phyloP scores from a whole-genome alignment of 2,329 filamentous ascomycete species.

The Sphaerulina vaccinii region DNA sequence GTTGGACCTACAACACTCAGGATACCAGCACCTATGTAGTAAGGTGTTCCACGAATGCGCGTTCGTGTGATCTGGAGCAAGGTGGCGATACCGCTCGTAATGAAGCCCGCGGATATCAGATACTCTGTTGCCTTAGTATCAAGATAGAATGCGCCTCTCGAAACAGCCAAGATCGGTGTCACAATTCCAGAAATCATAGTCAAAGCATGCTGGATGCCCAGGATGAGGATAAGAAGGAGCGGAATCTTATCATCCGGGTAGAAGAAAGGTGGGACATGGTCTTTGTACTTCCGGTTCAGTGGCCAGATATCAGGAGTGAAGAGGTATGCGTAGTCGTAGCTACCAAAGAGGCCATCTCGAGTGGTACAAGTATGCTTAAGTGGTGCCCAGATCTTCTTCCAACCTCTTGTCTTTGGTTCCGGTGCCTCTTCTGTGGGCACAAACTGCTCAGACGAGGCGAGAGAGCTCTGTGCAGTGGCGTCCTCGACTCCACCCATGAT shows the following conservation, averaged over 20 bases:
- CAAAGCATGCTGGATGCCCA: constrained; percentile 23
- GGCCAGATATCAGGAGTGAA: constrained; percentile 28
- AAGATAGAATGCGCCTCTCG: constrained; percentile 22
- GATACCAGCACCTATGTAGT: constrained; percentile 20
- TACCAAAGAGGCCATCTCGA: constrained; percentile 23
- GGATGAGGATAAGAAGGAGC: constrained; percentile 24
- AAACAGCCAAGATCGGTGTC: constrained; percentile 21
- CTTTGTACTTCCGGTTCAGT: constrained; percentile 20
- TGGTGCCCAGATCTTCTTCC: constrained; percentile 12
- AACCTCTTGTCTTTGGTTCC: not conserved
- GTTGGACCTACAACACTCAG: constrained; percentile 23
- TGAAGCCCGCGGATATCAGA: constrained; percentile 24
- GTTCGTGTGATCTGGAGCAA: constrained; percentile 22
- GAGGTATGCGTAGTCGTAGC: constrained; percentile 26
- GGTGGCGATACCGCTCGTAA: constrained; percentile 24
- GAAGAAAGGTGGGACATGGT: constrained; percentile 24
- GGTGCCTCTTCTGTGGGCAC: not conserved
- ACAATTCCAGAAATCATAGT: constrained; percentile 27
- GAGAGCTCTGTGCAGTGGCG: not conserved
- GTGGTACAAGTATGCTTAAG: constrained; percentile 23
- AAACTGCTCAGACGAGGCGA: not conserved
- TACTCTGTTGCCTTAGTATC: constrained; percentile 20
- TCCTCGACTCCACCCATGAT: not conserved
- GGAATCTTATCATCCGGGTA: constrained; percentile 26
- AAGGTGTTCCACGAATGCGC: constrained; percentile 19